phyloP scores from a whole-genome alignment of 495 filamentous ascomycete species.

The Pseudotulostoma volvatum region DNA sequence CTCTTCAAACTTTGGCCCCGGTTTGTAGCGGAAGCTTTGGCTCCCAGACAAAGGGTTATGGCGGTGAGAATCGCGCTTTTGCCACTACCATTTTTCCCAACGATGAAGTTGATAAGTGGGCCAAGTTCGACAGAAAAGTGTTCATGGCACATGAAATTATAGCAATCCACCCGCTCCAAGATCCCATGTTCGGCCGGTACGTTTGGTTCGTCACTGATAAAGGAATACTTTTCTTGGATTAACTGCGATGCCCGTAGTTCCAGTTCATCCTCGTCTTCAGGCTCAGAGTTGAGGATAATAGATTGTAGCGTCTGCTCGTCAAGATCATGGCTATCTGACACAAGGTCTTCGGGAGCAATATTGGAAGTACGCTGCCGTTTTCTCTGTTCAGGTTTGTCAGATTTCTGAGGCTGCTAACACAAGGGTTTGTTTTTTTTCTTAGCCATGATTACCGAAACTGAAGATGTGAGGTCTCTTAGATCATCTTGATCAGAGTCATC shows the following conservation, averaged over 20 bases:
- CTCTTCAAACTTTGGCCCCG: conserved; percentile 79
- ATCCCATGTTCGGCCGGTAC: conserved; percentile 67
- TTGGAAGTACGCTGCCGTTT: conserved; percentile 22
- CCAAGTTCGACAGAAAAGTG: conserved; percentile 68
- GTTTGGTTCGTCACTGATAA: conserved; percentile 43
- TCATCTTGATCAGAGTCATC: too few relatives aligned
- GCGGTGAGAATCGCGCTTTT: conserved; percentile 96
- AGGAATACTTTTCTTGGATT: conserved; percentile 39
- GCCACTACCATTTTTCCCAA: conserved; percentile 95
- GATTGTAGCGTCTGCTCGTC: conserved; percentile 13
- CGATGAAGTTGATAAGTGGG: conserved; percentile 92
- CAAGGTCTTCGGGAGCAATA: conserved; percentile 12
- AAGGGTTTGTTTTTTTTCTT: too few relatives aligned
- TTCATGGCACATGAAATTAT: conserved; percentile 90
- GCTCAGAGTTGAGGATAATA: conserved; percentile 27
- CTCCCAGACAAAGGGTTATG: conserved; percentile 83
- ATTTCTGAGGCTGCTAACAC: too few relatives aligned
- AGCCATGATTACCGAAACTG: too few relatives aligned
- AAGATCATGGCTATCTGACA: conserved; percentile 12
- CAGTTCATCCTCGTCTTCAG: conserved; percentile 30
- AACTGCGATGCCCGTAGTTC: conserved; percentile 58
- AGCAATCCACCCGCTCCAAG: conserved; percentile 65
- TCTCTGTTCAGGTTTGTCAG: conserved; percentile 16
- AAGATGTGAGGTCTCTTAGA: too few relatives aligned
- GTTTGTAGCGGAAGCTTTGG: conserved; percentile 89